Evolutionary conservation across 495 filamentous ascomycete species (phyloP).

Genomic region (Penicillium goetzii): DNA sequence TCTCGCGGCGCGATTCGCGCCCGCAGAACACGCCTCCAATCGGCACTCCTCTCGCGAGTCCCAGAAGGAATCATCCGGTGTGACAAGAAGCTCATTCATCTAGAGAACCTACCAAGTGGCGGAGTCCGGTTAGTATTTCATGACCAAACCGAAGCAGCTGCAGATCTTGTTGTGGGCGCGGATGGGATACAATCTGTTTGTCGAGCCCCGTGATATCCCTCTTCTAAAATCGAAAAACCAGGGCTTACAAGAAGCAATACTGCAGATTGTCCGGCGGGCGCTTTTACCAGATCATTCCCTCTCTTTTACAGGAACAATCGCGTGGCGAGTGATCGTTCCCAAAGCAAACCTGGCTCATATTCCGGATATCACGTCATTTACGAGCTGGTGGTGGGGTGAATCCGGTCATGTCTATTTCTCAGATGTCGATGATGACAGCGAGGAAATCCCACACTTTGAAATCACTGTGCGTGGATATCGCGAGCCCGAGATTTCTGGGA

Average conservation of each 20-base stretch:
- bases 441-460: constrained; percentile 26
- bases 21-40: constrained; percentile 46
- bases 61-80: constrained; percentile 42
- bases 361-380: constrained; percentile 41
- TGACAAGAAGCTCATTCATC: constrained; percentile 39
- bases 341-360: constrained; percentile 32
- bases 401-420: constrained; percentile 50
- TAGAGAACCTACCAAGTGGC: constrained; percentile 31
- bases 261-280: constrained; percentile 11
- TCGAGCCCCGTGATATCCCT: constrained; percentile 3
- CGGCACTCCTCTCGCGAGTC: constrained; percentile 42
- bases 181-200: constrained; percentile 56
- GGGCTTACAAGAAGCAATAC: not conserved
- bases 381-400: constrained; percentile 52
- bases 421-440: constrained; percentile 41
- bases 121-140: constrained; percentile 37
- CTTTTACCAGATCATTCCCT: constrained; percentile 42
- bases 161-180: constrained; percentile 55
- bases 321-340: constrained; percentile 42
- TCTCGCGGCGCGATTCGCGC: constrained; percentile 32
- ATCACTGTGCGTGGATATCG: constrained; percentile 31
- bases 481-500: constrained; percentile 28
- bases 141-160: constrained; percentile 39
- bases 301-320: constrained; percentile 44
- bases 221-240: not conserved